Evolutionary conservation across 108 stramenopile genomes (phyloP), one percentile per base, ranked within the genome.

Genomic region (Cylindrotheca fusiformis): DNA sequence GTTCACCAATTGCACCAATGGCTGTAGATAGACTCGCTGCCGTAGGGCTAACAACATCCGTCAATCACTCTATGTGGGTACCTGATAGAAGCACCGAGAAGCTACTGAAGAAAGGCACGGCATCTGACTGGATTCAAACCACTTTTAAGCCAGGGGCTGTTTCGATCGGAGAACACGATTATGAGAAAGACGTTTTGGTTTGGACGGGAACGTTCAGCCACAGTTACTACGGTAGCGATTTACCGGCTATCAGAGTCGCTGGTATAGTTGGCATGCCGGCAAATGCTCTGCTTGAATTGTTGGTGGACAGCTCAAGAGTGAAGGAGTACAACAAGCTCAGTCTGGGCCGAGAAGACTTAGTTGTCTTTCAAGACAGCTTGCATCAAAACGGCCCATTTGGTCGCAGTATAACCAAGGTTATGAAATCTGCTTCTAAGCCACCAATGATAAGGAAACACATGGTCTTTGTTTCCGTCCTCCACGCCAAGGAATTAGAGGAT

Each of bases 271-370:
- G 75, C 20, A 79, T 76, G 71, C 66, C 72, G 22, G 60, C 91
- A 8, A 75, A 85, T 51, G 68, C 68, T 0, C 51, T 92, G 10
- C 69, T 83, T 22, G 85, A 87, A 36, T 62, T 92, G 52, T 51
- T 92, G 14, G 78, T 92, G 48, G 91, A 92, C 67, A 81, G 79
- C 26, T 36, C 28, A 19, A 77, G 87, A 17, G 87, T 88, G 8
- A 65, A 81, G 49, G 84, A 87, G 64, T 92, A 92, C 72, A 92
- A 92, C 70, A 85, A 85, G 45, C 74, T 84, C 28, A 85, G 80
- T 59, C 71, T 83, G 26, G 91, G 87, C 17, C 57, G 91, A 22
- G 63, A 63, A 36, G 91, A 92, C 55, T 66, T 83, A 47, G 47
- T 85, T 18, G 57, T 79, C 0, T 65, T 91, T 2, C 75, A 82